Percentiles rank a stretch among this genome's conserved stretches.
These are phyloP conservation scores for Jacaranda copaia DNA, from an alignment of 257 asterid genomes.

Conservation along the genomic window DNA sequence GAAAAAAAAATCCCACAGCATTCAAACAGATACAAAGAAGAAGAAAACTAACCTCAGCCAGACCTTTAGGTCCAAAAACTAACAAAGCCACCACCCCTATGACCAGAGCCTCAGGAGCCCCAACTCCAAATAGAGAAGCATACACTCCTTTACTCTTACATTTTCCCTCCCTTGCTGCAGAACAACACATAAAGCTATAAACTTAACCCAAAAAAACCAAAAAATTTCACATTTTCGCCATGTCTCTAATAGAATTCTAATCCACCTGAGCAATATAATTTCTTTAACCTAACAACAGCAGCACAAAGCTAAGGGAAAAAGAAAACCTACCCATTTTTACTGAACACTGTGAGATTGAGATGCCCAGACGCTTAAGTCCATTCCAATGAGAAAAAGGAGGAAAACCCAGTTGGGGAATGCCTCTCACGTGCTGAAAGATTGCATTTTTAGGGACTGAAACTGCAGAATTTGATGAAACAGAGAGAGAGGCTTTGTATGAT, in stretches of 20 bases:
- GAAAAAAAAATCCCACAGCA: background rate
- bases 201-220: background rate
- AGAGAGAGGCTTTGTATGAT: conserved; percentile 24
- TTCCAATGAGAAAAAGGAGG: conserved; percentile 56
- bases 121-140: conserved; percentile 84
- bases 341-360: conserved; percentile 43
- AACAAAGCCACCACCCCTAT: conserved; percentile 83
- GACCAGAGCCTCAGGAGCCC: conserved; percentile 76
- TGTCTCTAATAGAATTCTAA: background rate
- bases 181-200: conserved; percentile 1
- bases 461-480: conserved; percentile 37
- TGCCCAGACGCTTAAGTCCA: conserved; percentile 54
- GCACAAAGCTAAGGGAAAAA: background rate
- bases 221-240: background rate
- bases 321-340: conserved; percentile 46
- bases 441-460: conserved; percentile 41
- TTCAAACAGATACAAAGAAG: background rate
- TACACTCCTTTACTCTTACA: conserved; percentile 52
- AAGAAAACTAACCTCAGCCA: conserved; percentile 65
- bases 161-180: conserved; percentile 54
- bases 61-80: conserved; percentile 82
- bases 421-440: conserved; percentile 41
- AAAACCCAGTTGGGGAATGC: conserved; percentile 50
- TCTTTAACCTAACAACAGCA: background rate
- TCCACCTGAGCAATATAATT: too few species aligned